A percentile compares a stretch with the other conserved stretches of the same genome.
phyloP scores from a whole-genome alignment of 2,329 filamentous ascomycete species.

The Fusarium sp. region DNA sequence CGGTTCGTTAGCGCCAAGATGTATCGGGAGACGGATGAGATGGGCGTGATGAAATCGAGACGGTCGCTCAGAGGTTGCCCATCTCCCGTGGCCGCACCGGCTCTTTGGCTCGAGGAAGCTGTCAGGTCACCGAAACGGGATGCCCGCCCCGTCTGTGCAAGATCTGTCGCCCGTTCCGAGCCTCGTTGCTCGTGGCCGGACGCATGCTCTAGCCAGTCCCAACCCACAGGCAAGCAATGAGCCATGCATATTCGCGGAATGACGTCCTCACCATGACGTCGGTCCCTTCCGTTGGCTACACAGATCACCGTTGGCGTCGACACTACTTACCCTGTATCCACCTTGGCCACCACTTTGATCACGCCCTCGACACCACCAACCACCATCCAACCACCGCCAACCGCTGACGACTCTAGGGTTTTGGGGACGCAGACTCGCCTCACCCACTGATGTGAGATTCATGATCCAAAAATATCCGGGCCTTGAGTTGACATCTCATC shows the following conservation, averaged over 20 bases:
- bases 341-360: conserved; percentile 35
- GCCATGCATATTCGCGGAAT: conserved; percentile 33
- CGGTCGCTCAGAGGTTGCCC: conserved; percentile 14
- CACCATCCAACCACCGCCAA: conserved; percentile 31
- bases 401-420: conserved; percentile 34
- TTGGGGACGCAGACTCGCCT: conserved; percentile 25
- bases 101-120: conserved; percentile 24
- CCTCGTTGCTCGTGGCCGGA: conserved; percentile 16
- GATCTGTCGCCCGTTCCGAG: conserved; percentile 27
- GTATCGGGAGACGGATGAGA: conserved; percentile 25
- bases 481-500: conserved; percentile 18
- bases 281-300: conserved; percentile 34
- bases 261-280: conserved; percentile 48
- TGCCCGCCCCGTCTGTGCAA: conserved; percentile 20
- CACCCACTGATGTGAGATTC: conserved; percentile 29
- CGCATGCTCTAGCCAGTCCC: conserved; percentile 27
- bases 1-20: conserved; percentile 20
- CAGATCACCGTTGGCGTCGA: conserved; percentile 43
- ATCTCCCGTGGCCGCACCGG: conserved; percentile 37
- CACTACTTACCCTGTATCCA: conserved; percentile 46
- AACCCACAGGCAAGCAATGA: conserved; percentile 31
- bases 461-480: conserved; percentile 27
- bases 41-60: conserved; percentile 30
- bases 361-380: conserved; percentile 44
- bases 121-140: conserved; percentile 36